Evolutionary conservation across 2,329 filamentous ascomycete species (phyloP), one percentile per base, ranked within the genome.

Genomic region (Talaromyces sp.): DNA sequence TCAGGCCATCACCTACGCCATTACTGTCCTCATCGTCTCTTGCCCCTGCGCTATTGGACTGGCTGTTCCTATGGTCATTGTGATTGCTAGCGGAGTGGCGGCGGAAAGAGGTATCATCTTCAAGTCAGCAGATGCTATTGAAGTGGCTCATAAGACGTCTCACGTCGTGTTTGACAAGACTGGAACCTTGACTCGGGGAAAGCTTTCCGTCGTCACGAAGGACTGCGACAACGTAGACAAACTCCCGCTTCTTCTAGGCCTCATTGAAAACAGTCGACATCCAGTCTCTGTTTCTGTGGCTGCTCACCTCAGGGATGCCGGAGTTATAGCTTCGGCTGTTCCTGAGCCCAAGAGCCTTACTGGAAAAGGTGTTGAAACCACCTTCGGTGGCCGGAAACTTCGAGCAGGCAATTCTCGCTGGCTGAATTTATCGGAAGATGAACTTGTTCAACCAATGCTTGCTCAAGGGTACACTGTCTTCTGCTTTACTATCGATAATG

Each of bases 1-100:
- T 1, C 74, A 80, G 19, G 87, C 88, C 0, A 80, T 89, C 45
- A 89, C 86, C 0, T 92, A 89, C 60, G 74, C 84, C 1, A 89
- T 93, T 57, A 81, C 89, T 0, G 86, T 88, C 0, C 79, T 91
- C 2, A 85, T 88, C 15, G 84, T 93, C 0, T 91, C 88, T 0
- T 94, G 89, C 63, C 89, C 89, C 0, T 93, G 89, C 57, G 89
- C 88, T 0, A 83, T 94, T 45, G 88, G 88, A 0, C 77, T 88
- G 1, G 87, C 87, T 0, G 87, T 91, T 0, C 89, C 89, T 0
- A 90, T 92, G 86, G 89, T 92, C 1, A 73, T 91, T 10, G 83
- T 91, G 0, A 85, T 92, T 45, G 83, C 84, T 0, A 83, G 84
- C 15, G 86, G 88, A 1, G 78, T 88, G 0, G 86, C 84, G 0